Evolutionary conservation across 768 basidiomycete species (phyloP).

Genomic region (Panaeolus cyanescens): DNA sequence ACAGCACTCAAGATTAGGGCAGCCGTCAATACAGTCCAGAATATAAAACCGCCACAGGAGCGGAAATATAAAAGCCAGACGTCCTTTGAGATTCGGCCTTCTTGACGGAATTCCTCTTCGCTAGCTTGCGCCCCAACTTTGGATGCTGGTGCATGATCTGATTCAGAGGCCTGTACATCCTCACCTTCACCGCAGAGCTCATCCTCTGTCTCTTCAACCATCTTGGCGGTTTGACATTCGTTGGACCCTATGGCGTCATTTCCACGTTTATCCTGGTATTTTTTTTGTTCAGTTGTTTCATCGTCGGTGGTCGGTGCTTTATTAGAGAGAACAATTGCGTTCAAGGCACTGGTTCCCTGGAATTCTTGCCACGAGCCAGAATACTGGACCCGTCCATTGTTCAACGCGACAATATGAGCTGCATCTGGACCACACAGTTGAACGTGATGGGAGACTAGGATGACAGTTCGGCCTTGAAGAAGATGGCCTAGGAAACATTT

Average conservation of each 20-base stretch:
- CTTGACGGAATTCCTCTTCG: neutral
- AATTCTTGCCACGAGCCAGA: constrained; percentile 68
- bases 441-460: constrained; percentile 94
- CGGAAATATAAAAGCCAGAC: neutral
- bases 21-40: neutral
- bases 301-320: constrained; percentile 26
- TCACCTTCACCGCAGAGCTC: neutral
- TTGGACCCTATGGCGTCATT: neutral
- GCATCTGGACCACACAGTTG: constrained; percentile 84
- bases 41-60: neutral
- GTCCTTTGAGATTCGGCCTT: neutral
- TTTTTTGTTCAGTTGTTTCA: neutral
- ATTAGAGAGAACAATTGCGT: constrained; percentile 58
- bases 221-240: neutral
- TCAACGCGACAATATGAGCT: constrained; percentile 77
- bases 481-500: constrained; percentile 88
- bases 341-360: constrained; percentile 61
- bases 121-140: neutral
- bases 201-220: neutral
- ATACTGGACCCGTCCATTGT: constrained; percentile 76
- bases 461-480: constrained; percentile 76
- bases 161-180: neutral
- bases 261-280: neutral
- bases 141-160: neutral
- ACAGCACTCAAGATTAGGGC: neutral